Conservation (phyloP, 164 flowering plant species). For the Tetrastigma voinierianum region DNA sequence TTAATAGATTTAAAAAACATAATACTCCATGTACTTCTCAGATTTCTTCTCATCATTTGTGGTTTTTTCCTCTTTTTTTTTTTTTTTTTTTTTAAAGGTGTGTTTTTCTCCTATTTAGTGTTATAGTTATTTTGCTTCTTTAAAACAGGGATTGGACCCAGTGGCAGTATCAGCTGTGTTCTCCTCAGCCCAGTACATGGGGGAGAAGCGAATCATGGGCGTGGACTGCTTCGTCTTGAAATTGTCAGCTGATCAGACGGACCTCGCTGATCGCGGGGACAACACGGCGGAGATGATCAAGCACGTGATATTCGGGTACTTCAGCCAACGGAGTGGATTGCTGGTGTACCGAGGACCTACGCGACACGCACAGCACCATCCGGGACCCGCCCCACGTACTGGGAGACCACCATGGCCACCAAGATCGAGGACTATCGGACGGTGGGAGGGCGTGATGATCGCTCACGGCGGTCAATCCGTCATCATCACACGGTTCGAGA, state of each 20-base stretch:
- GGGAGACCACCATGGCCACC: slow-evolving; percentile 82
- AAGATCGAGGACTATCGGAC: slow-evolving; percentile 58
- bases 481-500: slow-evolving; percentile 65
- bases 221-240: slow-evolving; percentile 69
- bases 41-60: no score
- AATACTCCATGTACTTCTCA: no score
- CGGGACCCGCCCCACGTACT: slow-evolving; percentile 62
- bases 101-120: no score
- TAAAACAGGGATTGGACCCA: slow-evolving; percentile 72
- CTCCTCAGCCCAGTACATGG: slow-evolving; percentile 63
- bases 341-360: slow-evolving; percentile 65
- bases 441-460: slow-evolving; percentile 67
- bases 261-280: slow-evolving; percentile 64
- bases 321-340: slow-evolving; percentile 78
- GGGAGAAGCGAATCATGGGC: slow-evolving; percentile 58
- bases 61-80: no score
- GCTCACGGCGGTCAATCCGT: slow-evolving; percentile 81
- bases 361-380: slow-evolving; percentile 70
- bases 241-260: slow-evolving; percentile 60
- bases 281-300: slow-evolving; percentile 80
- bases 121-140: no score
- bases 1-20: no score
- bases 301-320: slow-evolving; percentile 69
- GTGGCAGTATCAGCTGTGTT: slow-evolving; percentile 60
- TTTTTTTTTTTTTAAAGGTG: no score